These are phyloP conservation scores for Sextonia rubra DNA, from an alignment of 164 flowering plant species.

Conservation along the genomic window DNA sequence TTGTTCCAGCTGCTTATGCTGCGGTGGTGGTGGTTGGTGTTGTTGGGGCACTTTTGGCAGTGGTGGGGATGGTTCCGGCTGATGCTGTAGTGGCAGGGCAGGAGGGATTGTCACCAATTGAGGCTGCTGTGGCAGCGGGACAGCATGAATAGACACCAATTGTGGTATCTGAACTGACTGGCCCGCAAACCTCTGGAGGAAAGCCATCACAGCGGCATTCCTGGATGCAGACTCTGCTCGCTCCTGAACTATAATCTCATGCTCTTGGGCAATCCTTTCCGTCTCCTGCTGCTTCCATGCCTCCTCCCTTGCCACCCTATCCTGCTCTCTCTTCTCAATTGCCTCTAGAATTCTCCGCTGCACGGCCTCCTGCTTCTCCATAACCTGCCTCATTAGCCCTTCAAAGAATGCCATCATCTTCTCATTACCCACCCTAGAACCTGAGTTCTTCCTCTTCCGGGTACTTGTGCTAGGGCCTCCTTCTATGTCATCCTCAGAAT, in stretches of 20 bases:
- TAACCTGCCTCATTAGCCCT: slow-evolving; percentile 58
- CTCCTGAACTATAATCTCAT: slow-evolving; percentile 60
- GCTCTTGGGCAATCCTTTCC: slow-evolving; percentile 49
- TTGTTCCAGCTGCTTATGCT: slow-evolving; percentile 12
- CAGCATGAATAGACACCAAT: not conserved
- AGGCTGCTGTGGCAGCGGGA: slow-evolving; percentile 11
- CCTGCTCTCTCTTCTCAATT: slow-evolving; percentile 72
- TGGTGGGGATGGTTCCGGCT: not conserved
- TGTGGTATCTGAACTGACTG: slow-evolving; percentile 34
- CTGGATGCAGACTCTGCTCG: slow-evolving; percentile 55
- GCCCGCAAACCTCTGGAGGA: slow-evolving; percentile 61
- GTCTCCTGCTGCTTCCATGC: slow-evolving; percentile 79
- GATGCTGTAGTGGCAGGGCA: slow-evolving; percentile 10
- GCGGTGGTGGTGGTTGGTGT: slow-evolving; percentile 17
- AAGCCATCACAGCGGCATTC: slow-evolving; percentile 59
- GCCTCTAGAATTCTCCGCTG: slow-evolving; percentile 60
- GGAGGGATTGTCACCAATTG: slow-evolving; percentile 8
- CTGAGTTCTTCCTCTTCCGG: slow-evolving; percentile 37
- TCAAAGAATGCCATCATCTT: slow-evolving; percentile 60
- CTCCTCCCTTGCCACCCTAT: slow-evolving; percentile 62
- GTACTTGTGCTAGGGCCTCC: slow-evolving; percentile 10
- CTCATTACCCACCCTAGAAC: slow-evolving; percentile 15
- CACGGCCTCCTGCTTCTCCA: slow-evolving; percentile 70
- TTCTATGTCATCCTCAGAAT: slow-evolving; percentile 2
- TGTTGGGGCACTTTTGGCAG: slow-evolving; percentile 5